Evolutionary conservation across 495 filamentous ascomycete species (phyloP).

Genomic region (Penicillium manginii): DNA sequence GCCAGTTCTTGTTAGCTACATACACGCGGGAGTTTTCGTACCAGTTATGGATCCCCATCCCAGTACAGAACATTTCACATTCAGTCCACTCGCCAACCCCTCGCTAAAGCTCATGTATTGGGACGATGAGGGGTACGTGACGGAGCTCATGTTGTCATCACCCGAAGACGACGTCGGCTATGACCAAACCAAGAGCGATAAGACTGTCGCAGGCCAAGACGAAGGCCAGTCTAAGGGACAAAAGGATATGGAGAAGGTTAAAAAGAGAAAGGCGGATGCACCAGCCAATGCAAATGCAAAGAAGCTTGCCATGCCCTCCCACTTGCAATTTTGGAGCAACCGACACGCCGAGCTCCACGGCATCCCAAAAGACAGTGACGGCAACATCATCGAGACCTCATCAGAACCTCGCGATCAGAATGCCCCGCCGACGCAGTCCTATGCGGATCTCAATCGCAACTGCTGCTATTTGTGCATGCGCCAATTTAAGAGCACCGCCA

Average conservation of each 20-base stretch:
- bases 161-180: constrained; percentile 40
- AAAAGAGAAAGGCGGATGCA: constrained; percentile 70
- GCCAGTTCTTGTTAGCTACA: constrained; percentile 73
- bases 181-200: constrained; percentile 33
- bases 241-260: constrained; percentile 64
- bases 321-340: constrained; percentile 88
- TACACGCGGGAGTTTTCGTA: constrained; percentile 88
- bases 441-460: constrained; percentile 68
- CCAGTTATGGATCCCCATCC: constrained; percentile 63
- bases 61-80: constrained; percentile 65
- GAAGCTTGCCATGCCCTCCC: constrained; percentile 59
- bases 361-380: constrained; percentile 40
- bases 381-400: constrained; percentile 15
- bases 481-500: constrained; percentile 68
- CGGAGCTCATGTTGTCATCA: constrained; percentile 63
- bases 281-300: constrained; percentile 45
- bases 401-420: constrained; percentile 20
- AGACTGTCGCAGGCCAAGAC: constrained; percentile 37
- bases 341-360: constrained; percentile 85
- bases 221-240: constrained; percentile 40
- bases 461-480: constrained; percentile 80
- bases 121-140: constrained; percentile 79
- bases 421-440: constrained; percentile 57
- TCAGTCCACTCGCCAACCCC: constrained; percentile 72
- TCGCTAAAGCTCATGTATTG: constrained; percentile 77